Conservation (phyloP, 2,329 filamentous ascomycete species). For the Mollisia scopiformis region DNA sequence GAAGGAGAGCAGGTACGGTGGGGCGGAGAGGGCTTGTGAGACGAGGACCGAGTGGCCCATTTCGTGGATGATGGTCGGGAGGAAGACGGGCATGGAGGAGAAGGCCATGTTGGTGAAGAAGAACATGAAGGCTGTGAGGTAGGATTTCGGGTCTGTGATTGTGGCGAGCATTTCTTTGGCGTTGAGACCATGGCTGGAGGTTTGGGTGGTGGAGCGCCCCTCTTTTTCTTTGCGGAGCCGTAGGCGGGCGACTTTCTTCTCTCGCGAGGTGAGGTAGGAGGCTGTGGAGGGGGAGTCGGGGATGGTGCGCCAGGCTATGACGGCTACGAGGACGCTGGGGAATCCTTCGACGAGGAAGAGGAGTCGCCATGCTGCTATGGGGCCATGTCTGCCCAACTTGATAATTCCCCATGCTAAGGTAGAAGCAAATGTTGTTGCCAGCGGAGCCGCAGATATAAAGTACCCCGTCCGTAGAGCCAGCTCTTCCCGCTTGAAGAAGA, state of each 20-base stretch:
- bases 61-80: constrained; percentile 77
- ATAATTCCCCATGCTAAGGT: constrained; percentile 80
- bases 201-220: constrained; percentile 18
- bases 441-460: constrained; percentile 82
- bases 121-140: constrained; percentile 80
- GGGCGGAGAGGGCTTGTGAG: constrained; percentile 79
- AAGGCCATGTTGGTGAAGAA: constrained; percentile 89
- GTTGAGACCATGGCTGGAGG: constrained; percentile 45
- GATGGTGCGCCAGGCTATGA: constrained; percentile 73
- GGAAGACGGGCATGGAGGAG: constrained; percentile 83
- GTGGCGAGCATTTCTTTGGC: constrained; percentile 60
- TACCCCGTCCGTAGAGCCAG: constrained; percentile 83
- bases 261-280: constrained; percentile 61
- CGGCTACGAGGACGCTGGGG: constrained; percentile 75
- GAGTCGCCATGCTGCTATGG: constrained; percentile 83
- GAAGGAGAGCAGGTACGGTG: constrained; percentile 81
- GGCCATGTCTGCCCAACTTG: constrained; percentile 63
- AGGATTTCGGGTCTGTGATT: constrained; percentile 68
- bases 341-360: constrained; percentile 86
- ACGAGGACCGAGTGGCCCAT: constrained; percentile 72
- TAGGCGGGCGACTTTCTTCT: constrained; percentile 71
- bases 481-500: constrained; percentile 69
- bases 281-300: constrained; percentile 76
- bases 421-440: constrained; percentile 82
- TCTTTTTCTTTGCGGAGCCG: constrained; percentile 55